Evolutionary conservation across 1,284 basidiomycete genomes (phyloP).

Genomic region (Irpex sp.): DNA sequence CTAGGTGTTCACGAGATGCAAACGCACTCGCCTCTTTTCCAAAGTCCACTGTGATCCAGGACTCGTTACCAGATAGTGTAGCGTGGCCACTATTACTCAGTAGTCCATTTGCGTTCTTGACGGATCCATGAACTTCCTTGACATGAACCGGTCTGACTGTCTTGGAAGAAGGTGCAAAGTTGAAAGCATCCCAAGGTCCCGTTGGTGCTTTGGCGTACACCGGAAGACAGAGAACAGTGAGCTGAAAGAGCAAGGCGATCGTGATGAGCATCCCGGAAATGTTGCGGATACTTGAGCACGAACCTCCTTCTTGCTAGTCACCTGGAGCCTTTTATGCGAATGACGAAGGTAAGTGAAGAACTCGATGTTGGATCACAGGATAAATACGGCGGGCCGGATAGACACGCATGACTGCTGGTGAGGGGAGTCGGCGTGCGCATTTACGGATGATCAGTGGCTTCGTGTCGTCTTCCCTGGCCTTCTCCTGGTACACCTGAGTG

Average conservation of each 20-base stretch:
- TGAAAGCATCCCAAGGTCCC: conserved; percentile 47
- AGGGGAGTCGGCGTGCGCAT: neutral
- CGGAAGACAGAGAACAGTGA: neutral
- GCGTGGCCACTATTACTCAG: conserved; percentile 23
- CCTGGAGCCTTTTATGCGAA: neutral
- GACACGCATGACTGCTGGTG: neutral
- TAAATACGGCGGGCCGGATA: neutral
- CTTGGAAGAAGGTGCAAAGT: conserved; percentile 38
- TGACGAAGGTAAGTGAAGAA: neutral
- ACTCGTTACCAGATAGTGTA: conserved; percentile 33
- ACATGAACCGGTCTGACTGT: conserved; percentile 35
- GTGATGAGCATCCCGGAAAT: neutral
- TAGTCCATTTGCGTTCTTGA: conserved; percentile 30
- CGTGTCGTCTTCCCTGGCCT: neutral
- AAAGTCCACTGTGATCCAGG: conserved; percentile 44
- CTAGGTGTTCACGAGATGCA: neutral
- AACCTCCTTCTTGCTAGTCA: neutral
- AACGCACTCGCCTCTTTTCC: conserved; percentile 36
- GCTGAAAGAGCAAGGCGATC: neutral
- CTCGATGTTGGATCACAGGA: neutral
- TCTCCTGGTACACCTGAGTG: neutral
- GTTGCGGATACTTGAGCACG: neutral
- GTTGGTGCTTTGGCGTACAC: conserved; percentile 26
- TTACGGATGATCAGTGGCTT: neutral
- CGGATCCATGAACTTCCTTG: conserved; percentile 29